Percentiles rank a stretch among this genome's conserved stretches.
Evolutionary conservation across 805 yeast genomes (phyloP).

Genomic region (Wickerhamiella hasegawae): DNA sequence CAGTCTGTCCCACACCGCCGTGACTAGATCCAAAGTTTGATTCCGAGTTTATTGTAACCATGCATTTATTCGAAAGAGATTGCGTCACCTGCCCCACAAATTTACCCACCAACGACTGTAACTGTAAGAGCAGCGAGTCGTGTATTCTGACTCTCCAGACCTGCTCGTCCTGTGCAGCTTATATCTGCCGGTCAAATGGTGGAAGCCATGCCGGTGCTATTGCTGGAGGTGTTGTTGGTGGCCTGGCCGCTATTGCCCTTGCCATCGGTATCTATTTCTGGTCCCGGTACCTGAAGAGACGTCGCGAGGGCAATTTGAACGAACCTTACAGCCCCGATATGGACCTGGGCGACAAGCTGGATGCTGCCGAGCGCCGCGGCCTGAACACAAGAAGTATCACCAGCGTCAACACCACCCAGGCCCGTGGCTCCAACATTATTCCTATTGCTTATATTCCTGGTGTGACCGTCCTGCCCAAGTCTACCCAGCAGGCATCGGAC

Average conservation of each 20-base stretch:
- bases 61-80: slow-evolving; percentile 4
- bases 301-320: neutral
- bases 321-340: neutral
- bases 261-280: slow-evolving; percentile 23
- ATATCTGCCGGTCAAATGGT: slow-evolving; percentile 27
- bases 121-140: slow-evolving; percentile 34
- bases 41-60: slow-evolving; percentile 34
- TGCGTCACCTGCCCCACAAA: slow-evolving; percentile 22
- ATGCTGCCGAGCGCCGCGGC: slow-evolving; percentile 1
- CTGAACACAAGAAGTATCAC: slow-evolving; percentile 7
- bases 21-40: no score
- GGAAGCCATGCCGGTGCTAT: slow-evolving; percentile 35
- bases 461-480: slow-evolving; percentile 30
- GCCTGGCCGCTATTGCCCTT: slow-evolving; percentile 30
- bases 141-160: slow-evolving; percentile 42
- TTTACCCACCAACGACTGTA: slow-evolving; percentile 33
- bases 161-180: slow-evolving; percentile 40
- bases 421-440: slow-evolving; percentile 65
- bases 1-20: no score
- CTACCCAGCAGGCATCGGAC: slow-evolving; percentile 7
- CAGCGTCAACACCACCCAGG: slow-evolving; percentile 18
- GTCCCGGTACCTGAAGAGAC: slow-evolving; percentile 18
- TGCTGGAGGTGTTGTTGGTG: slow-evolving; percentile 61
- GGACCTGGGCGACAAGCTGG: slow-evolving; percentile 1
- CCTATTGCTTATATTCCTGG: slow-evolving; percentile 94